A percentile compares a stretch with the other conserved stretches of the same genome.
Conservation (phyloP, 768 basidiomycete species). For the Phylloporus sp. region DNA sequence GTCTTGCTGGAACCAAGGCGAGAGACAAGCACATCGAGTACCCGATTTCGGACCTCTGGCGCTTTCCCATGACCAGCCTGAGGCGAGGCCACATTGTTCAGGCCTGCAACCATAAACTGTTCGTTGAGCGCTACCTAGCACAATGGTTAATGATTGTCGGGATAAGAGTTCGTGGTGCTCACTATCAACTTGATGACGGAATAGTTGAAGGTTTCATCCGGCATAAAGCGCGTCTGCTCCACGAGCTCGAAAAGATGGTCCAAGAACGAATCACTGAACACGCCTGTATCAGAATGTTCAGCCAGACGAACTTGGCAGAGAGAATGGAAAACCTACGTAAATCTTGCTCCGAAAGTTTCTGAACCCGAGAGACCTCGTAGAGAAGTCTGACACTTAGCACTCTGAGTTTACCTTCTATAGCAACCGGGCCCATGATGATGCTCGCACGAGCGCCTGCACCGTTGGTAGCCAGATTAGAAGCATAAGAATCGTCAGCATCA, state of each 20-base stretch:
- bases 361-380: conserved; percentile 92
- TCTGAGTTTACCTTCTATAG: conserved; percentile 81
- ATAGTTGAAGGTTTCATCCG: conserved; percentile 93
- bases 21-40: conserved; percentile 79
- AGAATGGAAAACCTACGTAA: conserved; percentile 52
- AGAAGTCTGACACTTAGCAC: conserved; percentile 67
- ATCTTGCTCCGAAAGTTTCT: conserved; percentile 73
- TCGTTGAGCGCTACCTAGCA: conserved; percentile 89
- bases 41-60: conserved; percentile 62
- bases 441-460: conserved; percentile 33
- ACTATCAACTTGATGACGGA: conserved; percentile 93
- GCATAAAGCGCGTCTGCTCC: conserved; percentile 82
- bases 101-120: conserved; percentile 93
- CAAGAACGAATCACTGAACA: conserved; percentile 81
- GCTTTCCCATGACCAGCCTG: conserved; percentile 24
- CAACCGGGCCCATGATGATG: conserved; percentile 43
- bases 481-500: conserved; percentile 59
- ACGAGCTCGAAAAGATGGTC: conserved; percentile 90
- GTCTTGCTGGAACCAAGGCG: conserved; percentile 85
- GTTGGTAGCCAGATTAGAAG: conserved; percentile 32
- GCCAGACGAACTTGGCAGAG: background rate
- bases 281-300: conserved; percentile 39
- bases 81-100: conserved; percentile 33
- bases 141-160: conserved; percentile 6
- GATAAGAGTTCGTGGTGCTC: conserved; percentile 25